phyloP scores from a whole-genome alignment of 2,329 filamentous ascomycete genomes.

The Aspergillus versicolor region DNA sequence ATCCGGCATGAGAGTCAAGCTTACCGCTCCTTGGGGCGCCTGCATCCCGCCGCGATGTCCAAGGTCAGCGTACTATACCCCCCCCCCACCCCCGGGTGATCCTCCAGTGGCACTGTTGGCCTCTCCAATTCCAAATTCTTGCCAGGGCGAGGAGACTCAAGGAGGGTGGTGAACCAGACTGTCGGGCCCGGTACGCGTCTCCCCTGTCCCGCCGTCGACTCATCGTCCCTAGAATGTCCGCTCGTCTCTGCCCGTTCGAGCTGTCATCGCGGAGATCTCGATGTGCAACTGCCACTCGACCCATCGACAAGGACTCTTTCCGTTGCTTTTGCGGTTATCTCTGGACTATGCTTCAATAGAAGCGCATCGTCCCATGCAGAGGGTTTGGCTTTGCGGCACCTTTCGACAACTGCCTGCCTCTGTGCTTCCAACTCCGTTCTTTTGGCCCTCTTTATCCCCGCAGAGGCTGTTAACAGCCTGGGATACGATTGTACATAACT shows the following conservation, averaged over 20 bases:
- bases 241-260: constrained; percentile 1
- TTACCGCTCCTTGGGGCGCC: constrained; percentile 13
- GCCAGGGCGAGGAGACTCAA: not conserved
- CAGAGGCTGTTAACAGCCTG: constrained; percentile 2
- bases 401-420: not conserved
- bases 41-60: constrained; percentile 20
- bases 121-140: constrained; percentile 13
- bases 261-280: constrained; percentile 13
- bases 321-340: not conserved
- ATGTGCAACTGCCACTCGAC: constrained; percentile 24
- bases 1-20: constrained; percentile 1
- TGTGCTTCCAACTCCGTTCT: constrained; percentile 1
- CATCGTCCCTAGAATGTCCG: constrained; percentile 11
- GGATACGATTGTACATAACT: constrained; percentile 5
- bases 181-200: constrained; percentile 25
- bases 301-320: constrained; percentile 6
- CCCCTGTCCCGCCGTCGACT: not conserved
- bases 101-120: not conserved
- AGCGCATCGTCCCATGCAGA: constrained; percentile 23
- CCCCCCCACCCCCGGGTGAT: not conserved
- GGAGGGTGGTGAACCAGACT: constrained; percentile 25
- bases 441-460: not conserved
- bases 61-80: not conserved
- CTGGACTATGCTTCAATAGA: constrained; percentile 23
- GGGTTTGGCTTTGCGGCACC: constrained; percentile 4